Conservation (phyloP, 176 grass and related monocot species). For the Bolboschoenus planiculmis region DNA sequence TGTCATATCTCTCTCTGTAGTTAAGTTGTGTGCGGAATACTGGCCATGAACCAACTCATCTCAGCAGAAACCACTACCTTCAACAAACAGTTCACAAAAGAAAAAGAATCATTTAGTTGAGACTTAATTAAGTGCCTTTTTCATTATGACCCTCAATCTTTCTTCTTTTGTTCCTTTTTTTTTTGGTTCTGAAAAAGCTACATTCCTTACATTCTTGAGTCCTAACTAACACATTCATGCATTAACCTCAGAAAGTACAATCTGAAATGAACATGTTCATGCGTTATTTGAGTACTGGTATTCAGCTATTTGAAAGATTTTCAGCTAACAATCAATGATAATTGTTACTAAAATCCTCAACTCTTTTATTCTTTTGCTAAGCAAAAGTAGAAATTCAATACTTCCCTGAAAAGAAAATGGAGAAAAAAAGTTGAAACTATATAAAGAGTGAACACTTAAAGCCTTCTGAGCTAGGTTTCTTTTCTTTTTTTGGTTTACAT, state of each 20-base stretch:
- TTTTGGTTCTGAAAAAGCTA: neutral
- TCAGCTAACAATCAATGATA: neutral
- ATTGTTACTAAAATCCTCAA: neutral
- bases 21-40: neutral
- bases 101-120: neutral
- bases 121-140: neutral
- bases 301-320: neutral
- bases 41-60: neutral
- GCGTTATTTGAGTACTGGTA: neutral
- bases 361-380: neutral
- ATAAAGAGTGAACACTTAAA: neutral
- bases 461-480: neutral
- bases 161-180: neutral
- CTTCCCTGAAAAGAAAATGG: neutral
- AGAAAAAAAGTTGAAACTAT: neutral
- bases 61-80: neutral
- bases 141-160: neutral
- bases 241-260: neutral
- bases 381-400: neutral
- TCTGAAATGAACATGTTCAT: neutral
- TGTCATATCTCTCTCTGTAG: slow-evolving; percentile 2
- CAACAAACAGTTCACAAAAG: neutral
- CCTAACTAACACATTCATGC: neutral
- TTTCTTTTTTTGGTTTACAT: neutral
- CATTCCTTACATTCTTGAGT: neutral